Evolutionary conservation across 805 yeast species (phyloP), one percentile per base, ranked within the genome.

Genomic region (Cyberlindnera mrakii): DNA sequence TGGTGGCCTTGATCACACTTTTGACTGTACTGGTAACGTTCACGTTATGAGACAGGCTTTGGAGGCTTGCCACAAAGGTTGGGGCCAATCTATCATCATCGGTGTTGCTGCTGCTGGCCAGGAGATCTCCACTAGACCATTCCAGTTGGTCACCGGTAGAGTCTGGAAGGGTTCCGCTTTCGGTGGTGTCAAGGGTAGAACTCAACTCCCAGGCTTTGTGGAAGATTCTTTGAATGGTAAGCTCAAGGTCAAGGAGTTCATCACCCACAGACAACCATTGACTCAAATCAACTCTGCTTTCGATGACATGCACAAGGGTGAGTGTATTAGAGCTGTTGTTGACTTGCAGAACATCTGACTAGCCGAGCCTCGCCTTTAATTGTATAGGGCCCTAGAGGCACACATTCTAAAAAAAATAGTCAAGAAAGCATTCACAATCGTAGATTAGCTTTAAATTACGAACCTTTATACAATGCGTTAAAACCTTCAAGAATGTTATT

Each of bases 121-220:
- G 69, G 98, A 93, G 71, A 90, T 95, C 51, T 69, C 96, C 45
- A 93, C 98, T 38, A 81, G 98, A 70, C 99, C 99, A 48, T 93
- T 93, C 86, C 98, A 91, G 74, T 79, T 93, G 66, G 98, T 93
- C 52, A 93, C 98, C 34, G 99, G 99, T 57, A 83, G 99, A 71
- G 96, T 86, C 41, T 91, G 99, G 98, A 85, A 79, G 66, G 99
- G 99, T 58, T 87, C 96, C 60, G 99, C 99, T n/a, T 93, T 88
- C 57, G 99, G 99, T 59, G 99, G 98, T 65, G 89, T 93, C 62
- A 93, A 93, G 71, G 98, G 99, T 63, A 85, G 97, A 73, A 64
- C 96, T 33, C 96, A 93, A 72, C 77, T 93, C 72, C 97, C 96
- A 40, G 87, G 80, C 17, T 74, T 90, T 45, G 96, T 93, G 45